Percentiles rank a stretch among this genome's conserved stretches.
phyloP scores from a whole-genome alignment of 2,329 filamentous ascomycete genomes.

The Tolypocladium tropicale region DNA sequence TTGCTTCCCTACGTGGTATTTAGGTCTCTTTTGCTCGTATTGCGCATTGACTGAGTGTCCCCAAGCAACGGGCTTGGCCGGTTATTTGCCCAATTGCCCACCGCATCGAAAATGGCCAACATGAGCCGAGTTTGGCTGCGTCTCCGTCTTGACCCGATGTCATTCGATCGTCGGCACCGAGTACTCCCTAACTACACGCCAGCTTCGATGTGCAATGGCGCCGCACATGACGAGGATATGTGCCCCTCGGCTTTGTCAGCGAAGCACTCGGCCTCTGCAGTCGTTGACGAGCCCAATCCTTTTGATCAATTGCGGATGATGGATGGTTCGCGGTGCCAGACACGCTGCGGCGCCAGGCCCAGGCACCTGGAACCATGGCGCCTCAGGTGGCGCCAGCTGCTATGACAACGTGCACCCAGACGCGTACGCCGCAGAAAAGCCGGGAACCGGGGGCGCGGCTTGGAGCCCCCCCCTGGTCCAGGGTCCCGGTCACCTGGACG shows the following conservation, averaged over 20 bases:
- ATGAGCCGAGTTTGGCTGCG: not conserved
- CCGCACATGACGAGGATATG: not conserved
- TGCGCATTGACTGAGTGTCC: not conserved
- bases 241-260: not conserved
- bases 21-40: not conserved
- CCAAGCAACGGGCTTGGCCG: not conserved
- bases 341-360: not conserved
- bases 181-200: no score
- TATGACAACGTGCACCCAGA: conserved; percentile 6
- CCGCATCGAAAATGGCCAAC: not conserved
- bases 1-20: not conserved
- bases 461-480: not conserved
- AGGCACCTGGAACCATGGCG: not conserved
- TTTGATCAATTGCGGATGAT: not conserved
- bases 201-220: not conserved
- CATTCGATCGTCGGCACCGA: not conserved
- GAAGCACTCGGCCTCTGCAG: not conserved
- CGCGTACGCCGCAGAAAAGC: not conserved
- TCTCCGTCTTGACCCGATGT: not conserved
- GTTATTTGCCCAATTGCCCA: not conserved
- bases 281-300: not conserved
- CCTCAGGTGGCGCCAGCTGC: not conserved
- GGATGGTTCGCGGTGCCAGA: not conserved
- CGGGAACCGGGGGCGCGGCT: not conserved
- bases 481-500: not conserved